These are phyloP conservation scores for Elsinoe necatrix DNA, from an alignment of 2,329 filamentous ascomycete genomes.

Conservation along the genomic window DNA sequence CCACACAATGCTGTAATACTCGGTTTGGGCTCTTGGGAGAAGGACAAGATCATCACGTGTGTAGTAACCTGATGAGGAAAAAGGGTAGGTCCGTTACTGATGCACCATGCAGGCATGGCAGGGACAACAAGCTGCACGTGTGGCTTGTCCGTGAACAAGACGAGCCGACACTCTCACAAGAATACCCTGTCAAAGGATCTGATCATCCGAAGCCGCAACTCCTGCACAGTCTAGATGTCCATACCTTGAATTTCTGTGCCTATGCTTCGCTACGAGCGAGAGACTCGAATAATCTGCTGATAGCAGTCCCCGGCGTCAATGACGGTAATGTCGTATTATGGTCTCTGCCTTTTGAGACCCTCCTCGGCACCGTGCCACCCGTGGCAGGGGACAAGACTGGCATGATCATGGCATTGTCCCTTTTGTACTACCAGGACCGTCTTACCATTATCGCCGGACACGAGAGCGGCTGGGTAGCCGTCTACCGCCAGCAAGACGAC, in stretches of 20 bases:
- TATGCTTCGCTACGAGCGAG: slow-evolving; percentile 45
- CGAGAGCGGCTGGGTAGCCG: slow-evolving; percentile 69
- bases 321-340: slow-evolving; percentile 67
- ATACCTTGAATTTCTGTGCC: slow-evolving; percentile 90
- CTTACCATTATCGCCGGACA: slow-evolving; percentile 68
- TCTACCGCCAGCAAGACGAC: slow-evolving; percentile 30
- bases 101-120: slow-evolving; percentile 59
- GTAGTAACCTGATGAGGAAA: slow-evolving; percentile 30
- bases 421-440: slow-evolving; percentile 38
- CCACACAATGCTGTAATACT: slow-evolving; percentile 73
- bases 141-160: slow-evolving; percentile 63
- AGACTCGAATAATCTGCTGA: slow-evolving; percentile 38
- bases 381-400: slow-evolving; percentile 43
- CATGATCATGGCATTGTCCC: slow-evolving; percentile 79
- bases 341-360: slow-evolving; percentile 63
- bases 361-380: slow-evolving; percentile 53
- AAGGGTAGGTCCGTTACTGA: neutral
- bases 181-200: slow-evolving; percentile 59
- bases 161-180: slow-evolving; percentile 56
- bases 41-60: slow-evolving; percentile 74
- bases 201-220: slow-evolving; percentile 65
- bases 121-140: slow-evolving; percentile 76
- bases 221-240: slow-evolving; percentile 74
- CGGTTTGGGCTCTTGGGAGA: slow-evolving; percentile 61
- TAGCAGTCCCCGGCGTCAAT: slow-evolving; percentile 62